Conservation (phyloP, 257 asterid genomes). For the Craterostigma plantagineum region DNA sequence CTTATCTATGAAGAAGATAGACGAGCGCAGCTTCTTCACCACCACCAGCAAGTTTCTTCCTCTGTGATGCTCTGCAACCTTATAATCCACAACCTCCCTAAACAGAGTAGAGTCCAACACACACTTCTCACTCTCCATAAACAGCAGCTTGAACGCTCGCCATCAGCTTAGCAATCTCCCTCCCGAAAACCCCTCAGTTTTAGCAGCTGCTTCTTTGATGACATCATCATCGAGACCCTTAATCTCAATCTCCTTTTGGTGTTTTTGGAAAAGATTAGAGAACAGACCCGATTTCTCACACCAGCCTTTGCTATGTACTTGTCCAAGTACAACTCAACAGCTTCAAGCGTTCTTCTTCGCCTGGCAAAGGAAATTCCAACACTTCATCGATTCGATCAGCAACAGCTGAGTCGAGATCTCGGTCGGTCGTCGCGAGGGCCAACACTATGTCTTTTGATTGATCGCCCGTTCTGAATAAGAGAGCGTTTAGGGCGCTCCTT, state of each 20-base stretch:
- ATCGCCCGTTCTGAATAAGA: conserved; percentile 82
- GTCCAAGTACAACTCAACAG: conserved; percentile 57
- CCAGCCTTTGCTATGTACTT: conserved; percentile 80
- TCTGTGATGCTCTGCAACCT: conserved; percentile 93
- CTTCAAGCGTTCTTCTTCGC: conserved; percentile 73
- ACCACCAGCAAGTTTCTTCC: conserved; percentile 39
- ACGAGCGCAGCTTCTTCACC: conserved; percentile 8
- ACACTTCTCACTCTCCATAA: conserved; percentile 66
- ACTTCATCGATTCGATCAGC: conserved; percentile 94
- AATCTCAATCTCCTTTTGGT: conserved; percentile 52
- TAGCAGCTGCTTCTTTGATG: conserved; percentile 69
- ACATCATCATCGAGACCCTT: conserved; percentile 62
- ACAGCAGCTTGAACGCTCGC: conserved; percentile 95
- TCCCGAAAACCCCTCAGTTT: conserved; percentile 75
- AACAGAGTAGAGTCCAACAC: conserved; percentile 55
- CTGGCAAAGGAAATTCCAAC: conserved; percentile 84
- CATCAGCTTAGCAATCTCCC: conserved; percentile 91
- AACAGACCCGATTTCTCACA: conserved; percentile 41
- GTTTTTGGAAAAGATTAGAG: conserved; percentile 32
- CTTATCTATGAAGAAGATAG: neutral
- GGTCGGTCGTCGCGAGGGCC: conserved; percentile 93
- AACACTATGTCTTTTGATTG: conserved; percentile 93
- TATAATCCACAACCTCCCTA: conserved; percentile 63
- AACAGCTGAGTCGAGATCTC: conserved; percentile 92
- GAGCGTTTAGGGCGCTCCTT: conserved; percentile 96